A percentile compares a stretch with the other conserved stretches of the same genome.
These are phyloP conservation scores for Cardamine chenopodiifolia DNA, from an alignment of 345 rosid genomes.

Conservation along the genomic window DNA sequence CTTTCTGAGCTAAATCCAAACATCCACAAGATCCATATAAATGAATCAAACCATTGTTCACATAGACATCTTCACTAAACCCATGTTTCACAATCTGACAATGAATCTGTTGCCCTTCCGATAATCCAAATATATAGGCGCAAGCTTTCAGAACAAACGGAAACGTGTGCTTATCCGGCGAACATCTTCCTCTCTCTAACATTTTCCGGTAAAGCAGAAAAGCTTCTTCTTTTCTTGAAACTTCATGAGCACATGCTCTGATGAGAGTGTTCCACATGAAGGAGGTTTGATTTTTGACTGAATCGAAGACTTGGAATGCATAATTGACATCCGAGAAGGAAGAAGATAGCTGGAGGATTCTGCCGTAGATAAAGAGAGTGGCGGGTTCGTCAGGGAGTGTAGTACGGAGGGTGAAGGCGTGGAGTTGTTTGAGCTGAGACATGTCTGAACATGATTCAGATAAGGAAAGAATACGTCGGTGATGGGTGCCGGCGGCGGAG, in stretches of 20 bases:
- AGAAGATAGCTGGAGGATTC: conserved; percentile 59
- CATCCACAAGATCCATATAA: conserved; percentile 69
- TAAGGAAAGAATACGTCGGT: conserved; percentile 48
- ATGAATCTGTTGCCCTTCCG: conserved; percentile 72
- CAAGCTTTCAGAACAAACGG: conserved; percentile 85
- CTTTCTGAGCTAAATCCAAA: conserved; percentile 53
- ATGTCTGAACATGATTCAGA: conserved; percentile 55
- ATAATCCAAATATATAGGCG: conserved; percentile 62
- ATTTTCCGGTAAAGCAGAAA: conserved; percentile 50
- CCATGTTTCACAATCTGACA: conserved; percentile 69
- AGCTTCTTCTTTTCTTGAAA: conserved; percentile 58
- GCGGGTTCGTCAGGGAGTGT: conserved; percentile 46
- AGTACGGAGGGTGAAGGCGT: conserved; percentile 71
- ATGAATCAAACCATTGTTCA: conserved; percentile 79
- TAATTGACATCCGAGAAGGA: conserved; percentile 51
- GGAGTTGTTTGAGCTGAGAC: conserved; percentile 67
- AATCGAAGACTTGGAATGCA: conserved; percentile 57
- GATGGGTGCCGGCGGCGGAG: conserved; percentile 36
- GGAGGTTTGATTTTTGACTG: conserved; percentile 51
- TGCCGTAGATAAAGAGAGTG: conserved; percentile 58
- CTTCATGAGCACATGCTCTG: conserved; percentile 62
- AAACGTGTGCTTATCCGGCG: conserved; percentile 76
- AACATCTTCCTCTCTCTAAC: conserved; percentile 54
- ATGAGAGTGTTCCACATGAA: conserved; percentile 93
- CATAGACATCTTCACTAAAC: conserved; percentile 62